A percentile compares a stretch with the other conserved stretches of the same genome.
These are phyloP conservation scores for Rhodotorula sp. DNA, from an alignment of 1,284 basidiomycete species.

Conservation along the genomic window DNA sequence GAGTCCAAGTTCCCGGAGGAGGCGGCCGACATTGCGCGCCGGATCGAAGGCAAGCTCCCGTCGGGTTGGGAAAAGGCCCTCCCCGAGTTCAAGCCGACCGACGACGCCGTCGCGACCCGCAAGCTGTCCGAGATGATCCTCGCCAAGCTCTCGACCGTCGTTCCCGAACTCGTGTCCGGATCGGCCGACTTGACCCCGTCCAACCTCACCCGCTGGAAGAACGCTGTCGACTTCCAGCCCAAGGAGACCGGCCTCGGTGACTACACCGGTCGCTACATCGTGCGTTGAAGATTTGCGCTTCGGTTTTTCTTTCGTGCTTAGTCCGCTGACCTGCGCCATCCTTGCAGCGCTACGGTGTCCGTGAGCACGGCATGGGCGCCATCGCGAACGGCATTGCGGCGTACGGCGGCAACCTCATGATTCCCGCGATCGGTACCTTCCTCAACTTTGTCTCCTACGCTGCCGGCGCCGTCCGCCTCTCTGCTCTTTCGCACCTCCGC, in stretches of 20 bases:
- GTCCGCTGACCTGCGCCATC: neutral
- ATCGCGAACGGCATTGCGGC: slow-evolving; percentile 62
- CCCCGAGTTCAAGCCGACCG: slow-evolving; percentile 75
- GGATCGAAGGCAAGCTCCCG: slow-evolving; percentile 78
- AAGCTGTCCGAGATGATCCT: slow-evolving; percentile 90
- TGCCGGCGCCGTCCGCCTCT: slow-evolving; percentile 84
- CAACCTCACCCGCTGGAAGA: slow-evolving; percentile 65
- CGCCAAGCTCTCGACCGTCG: slow-evolving; percentile 66
- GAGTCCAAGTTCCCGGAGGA: slow-evolving; percentile 75
- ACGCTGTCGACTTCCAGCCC: slow-evolving; percentile 85
- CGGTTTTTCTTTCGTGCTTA: neutral
- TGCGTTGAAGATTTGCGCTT: slow-evolving; percentile 45
- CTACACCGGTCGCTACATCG: slow-evolving; percentile 86
- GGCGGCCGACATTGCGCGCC: slow-evolving; percentile 78
- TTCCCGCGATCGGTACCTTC: slow-evolving; percentile 48
- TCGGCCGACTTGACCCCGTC: slow-evolving; percentile 43
- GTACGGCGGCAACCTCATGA: slow-evolving; percentile 43
- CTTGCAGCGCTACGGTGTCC: slow-evolving; percentile 72
- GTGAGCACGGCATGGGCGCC: slow-evolving; percentile 95
- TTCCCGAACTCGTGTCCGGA: slow-evolving; percentile 64
- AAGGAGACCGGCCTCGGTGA: slow-evolving; percentile 77
- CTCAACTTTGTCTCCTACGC: slow-evolving; percentile 88
- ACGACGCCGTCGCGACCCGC: slow-evolving; percentile 82
- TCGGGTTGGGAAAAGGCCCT: slow-evolving; percentile 81
- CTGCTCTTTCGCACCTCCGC: slow-evolving; percentile 82